phyloP scores from a whole-genome alignment of 176 grass and related monocot genomes.

The Rhynchospora pubera region DNA sequence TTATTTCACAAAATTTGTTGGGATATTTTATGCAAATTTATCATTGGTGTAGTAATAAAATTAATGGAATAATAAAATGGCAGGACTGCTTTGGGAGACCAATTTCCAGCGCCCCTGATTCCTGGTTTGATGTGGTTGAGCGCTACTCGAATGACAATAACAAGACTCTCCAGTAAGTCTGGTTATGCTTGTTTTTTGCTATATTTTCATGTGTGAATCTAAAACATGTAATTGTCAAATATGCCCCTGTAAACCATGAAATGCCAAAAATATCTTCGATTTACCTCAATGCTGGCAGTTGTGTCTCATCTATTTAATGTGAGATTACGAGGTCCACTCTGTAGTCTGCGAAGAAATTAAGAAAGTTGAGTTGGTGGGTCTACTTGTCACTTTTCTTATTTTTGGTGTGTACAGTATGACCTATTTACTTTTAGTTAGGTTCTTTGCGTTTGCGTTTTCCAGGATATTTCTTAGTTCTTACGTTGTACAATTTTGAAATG shows the following conservation, averaged over 20 bases:
- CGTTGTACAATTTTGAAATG: constrained; percentile 9
- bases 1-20: not conserved
- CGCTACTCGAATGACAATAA: constrained; percentile 72
- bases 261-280: not conserved
- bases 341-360: not conserved
- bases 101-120: constrained; percentile 75
- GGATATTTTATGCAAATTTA: not conserved
- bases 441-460: not conserved
- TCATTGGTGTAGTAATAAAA: not conserved
- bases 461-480: not conserved
- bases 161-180: constrained; percentile 68
- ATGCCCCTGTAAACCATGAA: not conserved
- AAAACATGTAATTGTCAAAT: not conserved
- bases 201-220: not conserved
- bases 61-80: not conserved
- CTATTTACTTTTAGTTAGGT: not conserved
- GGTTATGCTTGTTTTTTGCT: not conserved
- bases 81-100: constrained; percentile 90
- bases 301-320: not conserved
- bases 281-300: not conserved
- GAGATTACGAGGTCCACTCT: not conserved
- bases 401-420: not conserved
- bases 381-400: not conserved
- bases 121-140: constrained; percentile 85
- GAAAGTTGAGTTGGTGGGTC: not conserved